Evolutionary conservation across 306 rosid species (phyloP).

Genomic region (Cotoneaster glaucophyllus): DNA sequence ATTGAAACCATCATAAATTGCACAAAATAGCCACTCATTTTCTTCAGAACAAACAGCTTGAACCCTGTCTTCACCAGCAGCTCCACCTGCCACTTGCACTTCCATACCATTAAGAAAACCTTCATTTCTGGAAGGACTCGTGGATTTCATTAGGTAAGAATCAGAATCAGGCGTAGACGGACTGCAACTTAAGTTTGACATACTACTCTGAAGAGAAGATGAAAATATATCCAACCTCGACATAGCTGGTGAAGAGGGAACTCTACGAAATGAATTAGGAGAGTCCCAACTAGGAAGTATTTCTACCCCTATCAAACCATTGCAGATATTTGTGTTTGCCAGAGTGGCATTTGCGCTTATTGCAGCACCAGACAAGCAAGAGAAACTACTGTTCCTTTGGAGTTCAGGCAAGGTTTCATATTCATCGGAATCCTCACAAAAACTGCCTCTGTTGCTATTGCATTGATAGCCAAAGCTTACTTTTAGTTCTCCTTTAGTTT

Average conservation of each 20-base stretch:
- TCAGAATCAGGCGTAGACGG: slow-evolving; percentile 69
- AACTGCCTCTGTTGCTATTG: slow-evolving; percentile 34
- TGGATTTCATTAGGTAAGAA: slow-evolving; percentile 45
- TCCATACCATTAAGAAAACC: slow-evolving; percentile 70
- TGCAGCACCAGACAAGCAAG: slow-evolving; percentile 98
- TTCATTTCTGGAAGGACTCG: slow-evolving; percentile 57
- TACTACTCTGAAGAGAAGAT: slow-evolving; percentile 67
- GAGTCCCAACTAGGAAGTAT: slow-evolving; percentile 97
- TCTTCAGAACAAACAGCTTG: slow-evolving; percentile 99
- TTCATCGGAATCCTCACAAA: slow-evolving; percentile 32
- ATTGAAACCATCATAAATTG: slow-evolving; percentile 93
- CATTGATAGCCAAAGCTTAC: slow-evolving; percentile 97
- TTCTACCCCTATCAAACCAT: slow-evolving; percentile 82
- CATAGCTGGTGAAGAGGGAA: slow-evolving; percentile 71
- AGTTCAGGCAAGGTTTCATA: slow-evolving; percentile 40
- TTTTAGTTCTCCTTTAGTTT: slow-evolving; percentile 70
- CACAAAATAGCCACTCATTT: slow-evolving; percentile 95
- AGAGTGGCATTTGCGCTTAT: slow-evolving; percentile 92
- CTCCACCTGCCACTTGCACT: slow-evolving; percentile 98
- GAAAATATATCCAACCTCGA: slow-evolving; percentile 72
- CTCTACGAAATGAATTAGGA: slow-evolving; percentile 81
- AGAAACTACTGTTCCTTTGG: slow-evolving; percentile 76
- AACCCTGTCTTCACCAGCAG: slow-evolving; percentile 99
- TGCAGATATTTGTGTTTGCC: slow-evolving; percentile 93
- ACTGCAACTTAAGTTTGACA: slow-evolving; percentile 83